phyloP scores from a whole-genome alignment of 176 grass and related monocot genomes.

The Alopecurus myosuroides region DNA sequence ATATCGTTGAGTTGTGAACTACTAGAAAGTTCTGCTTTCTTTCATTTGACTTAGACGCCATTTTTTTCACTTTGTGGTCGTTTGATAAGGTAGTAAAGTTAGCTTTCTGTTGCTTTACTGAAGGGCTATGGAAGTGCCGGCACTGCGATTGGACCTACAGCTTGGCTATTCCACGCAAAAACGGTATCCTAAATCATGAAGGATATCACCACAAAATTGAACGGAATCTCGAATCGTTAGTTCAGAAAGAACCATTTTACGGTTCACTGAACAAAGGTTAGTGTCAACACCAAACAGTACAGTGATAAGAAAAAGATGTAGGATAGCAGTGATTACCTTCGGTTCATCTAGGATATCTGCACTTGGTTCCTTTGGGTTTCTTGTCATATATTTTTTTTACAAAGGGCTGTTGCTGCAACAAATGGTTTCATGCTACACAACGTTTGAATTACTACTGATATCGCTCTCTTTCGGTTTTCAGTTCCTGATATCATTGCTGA shows the following conservation, averaged over 20 bases:
- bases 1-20: not conserved
- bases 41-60: not conserved
- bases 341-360: not conserved
- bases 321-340: not conserved
- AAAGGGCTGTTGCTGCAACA: not conserved
- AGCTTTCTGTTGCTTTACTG: slow-evolving; percentile 51
- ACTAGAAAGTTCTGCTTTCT: not conserved
- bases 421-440: not conserved
- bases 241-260: slow-evolving; percentile 40
- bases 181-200: slow-evolving; percentile 42
- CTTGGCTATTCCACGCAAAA: slow-evolving; percentile 39
- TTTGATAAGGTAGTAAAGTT: slow-evolving; percentile 17
- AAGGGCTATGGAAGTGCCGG: slow-evolving; percentile 78
- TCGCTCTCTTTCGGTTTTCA: slow-evolving; percentile 23
- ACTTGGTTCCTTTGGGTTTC: not conserved
- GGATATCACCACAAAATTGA: slow-evolving; percentile 45
- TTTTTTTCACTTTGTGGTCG: not conserved
- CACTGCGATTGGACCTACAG: slow-evolving; percentile 67
- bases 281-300: slow-evolving; percentile 2
- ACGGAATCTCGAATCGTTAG: slow-evolving; percentile 31
- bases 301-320: not conserved
- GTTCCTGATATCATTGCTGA: slow-evolving; percentile 22
- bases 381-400: not conserved
- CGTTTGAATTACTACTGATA: not conserved
- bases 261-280: slow-evolving; percentile 53